Evolutionary conservation across 306 rosid species (phyloP).

Genomic region (Lathyrus sativus): DNA sequence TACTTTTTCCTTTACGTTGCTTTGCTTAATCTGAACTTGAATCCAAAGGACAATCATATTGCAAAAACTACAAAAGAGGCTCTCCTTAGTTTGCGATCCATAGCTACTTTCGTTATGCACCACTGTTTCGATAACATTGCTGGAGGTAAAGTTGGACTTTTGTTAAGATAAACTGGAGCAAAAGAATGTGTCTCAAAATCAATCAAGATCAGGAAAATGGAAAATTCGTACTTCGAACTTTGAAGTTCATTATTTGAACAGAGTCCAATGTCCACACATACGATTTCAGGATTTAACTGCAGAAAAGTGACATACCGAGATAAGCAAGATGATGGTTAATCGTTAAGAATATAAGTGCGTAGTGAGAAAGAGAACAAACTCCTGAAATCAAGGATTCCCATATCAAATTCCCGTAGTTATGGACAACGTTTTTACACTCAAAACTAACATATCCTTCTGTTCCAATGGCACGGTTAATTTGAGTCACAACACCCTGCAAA

Average conservation of each 20-base stretch:
- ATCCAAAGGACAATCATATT: constrained; percentile 71
- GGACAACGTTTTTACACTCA: constrained; percentile 64
- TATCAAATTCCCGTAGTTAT: constrained; percentile 57
- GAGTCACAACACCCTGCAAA: constrained; percentile 65
- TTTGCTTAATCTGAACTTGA: constrained; percentile 69
- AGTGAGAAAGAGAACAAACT: constrained; percentile 47
- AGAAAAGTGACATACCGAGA: constrained; percentile 31
- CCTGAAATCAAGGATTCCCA: constrained; percentile 65
- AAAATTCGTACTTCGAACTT: constrained; percentile 41
- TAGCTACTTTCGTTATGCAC: constrained; percentile 44
- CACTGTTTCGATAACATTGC: constrained; percentile 58
- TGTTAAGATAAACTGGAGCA: constrained; percentile 26
- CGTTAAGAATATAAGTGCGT: not conserved
- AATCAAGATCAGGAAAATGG: constrained; percentile 30
- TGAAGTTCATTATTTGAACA: constrained; percentile 46
- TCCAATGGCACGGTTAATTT: constrained; percentile 78
- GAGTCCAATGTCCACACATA: constrained; percentile 62
- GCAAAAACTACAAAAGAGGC: constrained; percentile 58
- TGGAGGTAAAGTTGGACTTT: constrained; percentile 44
- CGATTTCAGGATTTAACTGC: constrained; percentile 60
- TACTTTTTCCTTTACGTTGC: constrained; percentile 54
- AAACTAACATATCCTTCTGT: constrained; percentile 64
- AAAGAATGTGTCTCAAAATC: constrained; percentile 15
- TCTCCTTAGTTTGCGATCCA: constrained; percentile 42
- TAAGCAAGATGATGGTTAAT: constrained; percentile 21